Evolutionary conservation across 768 basidiomycete genomes (phyloP).

Genomic region (Sporobolomyces pararoseus): DNA sequence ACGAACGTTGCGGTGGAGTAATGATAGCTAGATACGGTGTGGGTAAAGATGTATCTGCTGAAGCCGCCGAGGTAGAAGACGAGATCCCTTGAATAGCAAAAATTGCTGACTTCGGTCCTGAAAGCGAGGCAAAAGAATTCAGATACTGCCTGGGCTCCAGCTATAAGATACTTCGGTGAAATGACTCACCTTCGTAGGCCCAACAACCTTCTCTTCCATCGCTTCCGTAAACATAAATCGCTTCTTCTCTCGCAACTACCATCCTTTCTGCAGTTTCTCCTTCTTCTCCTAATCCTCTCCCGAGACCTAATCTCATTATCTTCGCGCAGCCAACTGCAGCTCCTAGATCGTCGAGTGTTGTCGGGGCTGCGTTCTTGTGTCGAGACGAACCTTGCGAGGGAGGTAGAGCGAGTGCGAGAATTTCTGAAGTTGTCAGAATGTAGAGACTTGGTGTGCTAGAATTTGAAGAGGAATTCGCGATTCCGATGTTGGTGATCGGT

Average conservation of each 20-base stretch:
- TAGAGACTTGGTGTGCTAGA: slow-evolving; percentile 57
- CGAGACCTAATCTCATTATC: slow-evolving; percentile 61
- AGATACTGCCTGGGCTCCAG: too few relatives aligned
- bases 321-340: slow-evolving; percentile 76
- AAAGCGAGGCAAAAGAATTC: too few relatives aligned
- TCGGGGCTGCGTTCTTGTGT: slow-evolving; percentile 56
- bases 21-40: slow-evolving; percentile 73
- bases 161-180: too few relatives aligned
- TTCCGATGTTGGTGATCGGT: slow-evolving; percentile 88
- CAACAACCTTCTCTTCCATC: slow-evolving; percentile 79
- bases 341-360: slow-evolving; percentile 80
- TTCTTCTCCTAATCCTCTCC: slow-evolving; percentile 46
- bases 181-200: slow-evolving; percentile 84
- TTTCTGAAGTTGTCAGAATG: slow-evolving; percentile 80
- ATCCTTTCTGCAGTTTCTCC: slow-evolving; percentile 50
- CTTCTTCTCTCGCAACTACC: slow-evolving; percentile 83
- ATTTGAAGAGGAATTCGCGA: slow-evolving; percentile 60
- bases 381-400: slow-evolving; percentile 56
- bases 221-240: slow-evolving; percentile 76
- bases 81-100: slow-evolving; percentile 15
- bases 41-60: slow-evolving; percentile 64
- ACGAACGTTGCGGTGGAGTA: slow-evolving; percentile 73
- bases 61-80: slow-evolving; percentile 59
- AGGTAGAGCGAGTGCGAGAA: slow-evolving; percentile 54
- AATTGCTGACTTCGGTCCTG: slow-evolving; percentile 43